phyloP scores from a whole-genome alignment of 129 eudicot genomes.

The Tagetes patula region DNA sequence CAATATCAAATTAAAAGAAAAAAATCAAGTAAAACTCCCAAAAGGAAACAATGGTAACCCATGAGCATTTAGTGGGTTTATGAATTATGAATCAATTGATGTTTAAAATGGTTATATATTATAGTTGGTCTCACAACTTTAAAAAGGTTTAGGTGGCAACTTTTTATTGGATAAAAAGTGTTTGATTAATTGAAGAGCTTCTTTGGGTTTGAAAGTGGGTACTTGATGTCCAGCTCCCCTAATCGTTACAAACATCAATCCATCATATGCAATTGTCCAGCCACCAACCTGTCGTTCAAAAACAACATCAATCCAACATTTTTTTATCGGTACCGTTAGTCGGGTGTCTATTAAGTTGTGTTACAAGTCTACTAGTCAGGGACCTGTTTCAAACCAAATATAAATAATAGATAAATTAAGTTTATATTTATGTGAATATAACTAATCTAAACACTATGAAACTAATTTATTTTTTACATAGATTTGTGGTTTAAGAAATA shows the following conservation, averaged over 20 bases:
- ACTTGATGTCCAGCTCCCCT: constrained; percentile 99
- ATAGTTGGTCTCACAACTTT: constrained; percentile 8
- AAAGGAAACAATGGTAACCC: constrained; percentile 13
- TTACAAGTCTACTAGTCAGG: no score
- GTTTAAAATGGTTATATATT: neutral
- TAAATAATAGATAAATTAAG: no score
- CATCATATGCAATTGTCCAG: constrained; percentile 75
- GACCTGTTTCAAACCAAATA: no score
- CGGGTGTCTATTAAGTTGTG: no score
- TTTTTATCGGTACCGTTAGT: neutral
- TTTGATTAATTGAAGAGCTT: constrained; percentile 56
- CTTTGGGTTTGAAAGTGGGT: constrained; percentile 74
- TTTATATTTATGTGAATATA: no score
- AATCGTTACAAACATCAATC: constrained; percentile 66
- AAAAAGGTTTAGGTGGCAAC: constrained; percentile 52
- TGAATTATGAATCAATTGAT: constrained; percentile 13
- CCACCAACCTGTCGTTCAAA: constrained; percentile 66
- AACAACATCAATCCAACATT: neutral
- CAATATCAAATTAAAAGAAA: neutral
- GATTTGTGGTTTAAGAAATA: no score
- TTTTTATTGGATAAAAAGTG: constrained; percentile 61
- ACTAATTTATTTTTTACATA: no score
- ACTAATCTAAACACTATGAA: no score
- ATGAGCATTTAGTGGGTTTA: constrained; percentile 17
- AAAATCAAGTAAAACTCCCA: neutral